Evolutionary conservation across 1,284 basidiomycete species (phyloP), one percentile per base, ranked within the genome.

Genomic region (Naganishia liquefaciens): DNA sequence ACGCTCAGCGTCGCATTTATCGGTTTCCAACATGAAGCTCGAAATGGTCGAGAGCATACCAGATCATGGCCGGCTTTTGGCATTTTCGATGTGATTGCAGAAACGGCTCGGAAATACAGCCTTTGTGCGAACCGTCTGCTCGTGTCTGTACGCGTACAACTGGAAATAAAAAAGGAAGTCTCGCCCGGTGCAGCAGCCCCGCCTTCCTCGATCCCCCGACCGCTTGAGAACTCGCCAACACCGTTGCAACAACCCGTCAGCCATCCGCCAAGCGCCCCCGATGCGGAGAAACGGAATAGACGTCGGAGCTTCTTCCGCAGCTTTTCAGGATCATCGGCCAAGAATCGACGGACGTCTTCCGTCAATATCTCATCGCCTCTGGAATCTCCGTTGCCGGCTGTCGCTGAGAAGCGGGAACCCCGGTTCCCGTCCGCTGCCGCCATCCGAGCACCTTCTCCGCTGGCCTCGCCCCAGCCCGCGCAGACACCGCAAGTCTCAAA

Each of bases 271-370:
- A 17, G 15, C 2, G 3, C 46, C 5, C 1, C 46, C 21, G 57
- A 60, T 39, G 37, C 57, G 7, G 57, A 60, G 10, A 60, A 50
- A 27, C 46, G 46, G 17, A 60, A 49, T 42, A 60, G 57, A 19
- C 57, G 57, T 4, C 57, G 57, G 33, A 60, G 57, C 57, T 60
- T 60, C 43, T 60, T 60, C 17, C 57, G 46, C 49, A 60, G 57
- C 33, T 60, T 60, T 39, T 60, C 57, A 10, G 57, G 57, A 4
- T 25, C 46, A 19, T 60, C 57, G n/a, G 50, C n/a, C 57, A 60
- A 60, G 37, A 60, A 60, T 27, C 57, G 57, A 13, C 49, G 37
- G 40, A 39, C 40, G 10, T 60, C 57, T 47, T 60, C 57, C 17
- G 46, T 46, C 23, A 27, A 37, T 46, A 50, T 60, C 37, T 37